Base-by-base conservation (phyloP, 2,329 filamentous ascomycete species). In the Diaporthe citri region DNA sequence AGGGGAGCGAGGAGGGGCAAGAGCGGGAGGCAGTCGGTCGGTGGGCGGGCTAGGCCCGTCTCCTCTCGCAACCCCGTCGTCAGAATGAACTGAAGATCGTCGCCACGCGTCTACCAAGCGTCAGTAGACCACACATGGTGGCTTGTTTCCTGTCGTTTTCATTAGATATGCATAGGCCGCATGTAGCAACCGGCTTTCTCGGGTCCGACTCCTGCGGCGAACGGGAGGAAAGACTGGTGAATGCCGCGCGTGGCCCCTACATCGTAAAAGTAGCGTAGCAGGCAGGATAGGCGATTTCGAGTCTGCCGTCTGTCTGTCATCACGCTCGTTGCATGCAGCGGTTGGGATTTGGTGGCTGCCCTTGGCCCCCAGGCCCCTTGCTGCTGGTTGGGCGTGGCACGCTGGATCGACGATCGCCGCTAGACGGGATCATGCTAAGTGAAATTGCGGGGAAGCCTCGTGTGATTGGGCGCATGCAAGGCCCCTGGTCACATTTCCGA, bases 341-440 rank as follows among this genome's bases (percentile, higher is more conserved):
- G 43, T 36, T 66, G 62, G 62, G 62, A 36, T 36, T 51, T 39
- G 43, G 28, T 66, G 43, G 60, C 41, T 66, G 41, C 60, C 20
- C 25, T 43, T 64, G 59, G 57, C 48, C 43, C 43, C 43, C 56
- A n/a, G 56, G 56, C 34, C 56, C 56, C 55, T 57, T 60, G 56
- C 56, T 60, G 56, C 34, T 41, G 36, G 59, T n/a, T 43, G n/a
- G 22, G 39, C 28, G 20, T 56, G 64, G 64, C 64, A 55, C n/a
- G 48, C 46, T 69, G 64, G 46, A 69, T 69, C 64, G 64, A 69
- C 64, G 64, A 69, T 69, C 64, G 64, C 64, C 64, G 64, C 64
- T 69, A 69, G 64, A 69, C 64, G 64, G 64, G 64, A 69, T 69
- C 64, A 69, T 69, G 64, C 64, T 69, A 41, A 55, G 62, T 51